Conservation (phyloP, 495 filamentous ascomycete genomes). For the Cairneyella variabilis region DNA sequence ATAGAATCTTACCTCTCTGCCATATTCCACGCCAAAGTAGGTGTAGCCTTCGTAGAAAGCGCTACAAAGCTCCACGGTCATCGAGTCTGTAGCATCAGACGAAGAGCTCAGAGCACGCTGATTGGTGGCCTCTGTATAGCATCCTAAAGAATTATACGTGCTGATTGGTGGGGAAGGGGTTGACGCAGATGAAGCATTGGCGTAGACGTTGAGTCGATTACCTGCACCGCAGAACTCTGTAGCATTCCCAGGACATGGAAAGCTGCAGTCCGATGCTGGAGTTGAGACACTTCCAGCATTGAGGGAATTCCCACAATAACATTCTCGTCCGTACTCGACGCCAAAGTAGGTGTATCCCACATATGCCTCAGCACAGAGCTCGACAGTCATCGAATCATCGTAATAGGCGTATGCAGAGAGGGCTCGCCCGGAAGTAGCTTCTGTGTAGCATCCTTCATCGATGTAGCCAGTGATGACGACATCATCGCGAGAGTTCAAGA, state of each 20-base stretch:
- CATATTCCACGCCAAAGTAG: too few relatives aligned
- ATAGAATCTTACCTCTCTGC: too few relatives aligned
- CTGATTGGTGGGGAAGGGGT: too few relatives aligned
- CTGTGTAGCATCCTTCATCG: slow-evolving; percentile 41
- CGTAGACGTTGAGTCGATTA: slow-evolving; percentile 1
- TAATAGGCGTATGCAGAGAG: slow-evolving; percentile 28
- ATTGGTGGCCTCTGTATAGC: too few relatives aligned
- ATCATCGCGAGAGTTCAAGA: neutral
- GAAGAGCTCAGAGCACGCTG: too few relatives aligned
- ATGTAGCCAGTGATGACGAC: slow-evolving; percentile 22
- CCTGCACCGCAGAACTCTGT: slow-evolving; percentile 20
- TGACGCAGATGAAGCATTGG: neutral
- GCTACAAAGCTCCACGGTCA: too few relatives aligned
- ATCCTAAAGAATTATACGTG: too few relatives aligned
- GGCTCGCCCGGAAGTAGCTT: slow-evolving; percentile 28
- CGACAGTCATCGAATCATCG: slow-evolving; percentile 47
- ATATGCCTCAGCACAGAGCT: slow-evolving; percentile 43
- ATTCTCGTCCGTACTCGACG: slow-evolving; percentile 45
- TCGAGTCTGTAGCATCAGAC: too few relatives aligned
- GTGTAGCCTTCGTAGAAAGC: too few relatives aligned
- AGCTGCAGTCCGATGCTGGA: slow-evolving; percentile 32
- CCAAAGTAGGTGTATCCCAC: slow-evolving; percentile 42
- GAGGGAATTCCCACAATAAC: slow-evolving; percentile 38
- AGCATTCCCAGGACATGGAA: slow-evolving; percentile 34
- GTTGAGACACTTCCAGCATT: slow-evolving; percentile 21